phyloP scores from a whole-genome alignment of 352 stramenopile species.

The Phytophthora sp. region DNA sequence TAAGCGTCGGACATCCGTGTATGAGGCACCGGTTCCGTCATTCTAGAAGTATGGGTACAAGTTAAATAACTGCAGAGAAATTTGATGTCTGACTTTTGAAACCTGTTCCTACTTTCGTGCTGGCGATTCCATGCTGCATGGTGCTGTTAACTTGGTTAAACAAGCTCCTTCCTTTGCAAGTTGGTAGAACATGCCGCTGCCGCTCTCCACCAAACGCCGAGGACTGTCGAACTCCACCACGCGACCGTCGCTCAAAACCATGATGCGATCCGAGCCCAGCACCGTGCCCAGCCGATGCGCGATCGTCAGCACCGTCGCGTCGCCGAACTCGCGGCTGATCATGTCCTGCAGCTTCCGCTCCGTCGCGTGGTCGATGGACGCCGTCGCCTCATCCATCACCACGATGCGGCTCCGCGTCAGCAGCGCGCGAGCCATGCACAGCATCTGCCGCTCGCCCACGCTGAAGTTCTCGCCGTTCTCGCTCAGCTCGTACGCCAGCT shows the following conservation, averaged over 20 bases:
- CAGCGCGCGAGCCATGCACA: constrained; percentile 92
- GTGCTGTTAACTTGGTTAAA: constrained; percentile 2
- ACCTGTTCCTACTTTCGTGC: no score
- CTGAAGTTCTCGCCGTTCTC: constrained; percentile 61
- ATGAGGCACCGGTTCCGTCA: constrained; percentile 17
- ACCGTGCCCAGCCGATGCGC: constrained; percentile 83
- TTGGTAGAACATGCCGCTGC: constrained; percentile 19
- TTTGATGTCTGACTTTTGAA: no score
- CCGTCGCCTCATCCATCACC: constrained; percentile 92
- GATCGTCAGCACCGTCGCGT: constrained; percentile 92
- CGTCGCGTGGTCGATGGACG: constrained; percentile 11
- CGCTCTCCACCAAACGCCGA: constrained; percentile 13
- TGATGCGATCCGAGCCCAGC: constrained; percentile 53
- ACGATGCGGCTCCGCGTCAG: constrained; percentile 85
- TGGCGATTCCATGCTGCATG: no score
- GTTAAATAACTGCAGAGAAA: no score
- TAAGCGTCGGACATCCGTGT: constrained; percentile 25
- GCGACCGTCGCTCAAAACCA: constrained; percentile 85
- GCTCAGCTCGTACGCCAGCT: constrained; percentile 17
- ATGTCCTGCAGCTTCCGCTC: constrained; percentile 63
- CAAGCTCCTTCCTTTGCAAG: constrained; percentile 24
- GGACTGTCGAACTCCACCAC: constrained; percentile 89
- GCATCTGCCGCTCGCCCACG: constrained; percentile 90
- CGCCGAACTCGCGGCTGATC: constrained; percentile 67
- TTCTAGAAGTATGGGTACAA: no score